Conservation (phyloP, 768 basidiomycete genomes). For the Terana coerulea region DNA sequence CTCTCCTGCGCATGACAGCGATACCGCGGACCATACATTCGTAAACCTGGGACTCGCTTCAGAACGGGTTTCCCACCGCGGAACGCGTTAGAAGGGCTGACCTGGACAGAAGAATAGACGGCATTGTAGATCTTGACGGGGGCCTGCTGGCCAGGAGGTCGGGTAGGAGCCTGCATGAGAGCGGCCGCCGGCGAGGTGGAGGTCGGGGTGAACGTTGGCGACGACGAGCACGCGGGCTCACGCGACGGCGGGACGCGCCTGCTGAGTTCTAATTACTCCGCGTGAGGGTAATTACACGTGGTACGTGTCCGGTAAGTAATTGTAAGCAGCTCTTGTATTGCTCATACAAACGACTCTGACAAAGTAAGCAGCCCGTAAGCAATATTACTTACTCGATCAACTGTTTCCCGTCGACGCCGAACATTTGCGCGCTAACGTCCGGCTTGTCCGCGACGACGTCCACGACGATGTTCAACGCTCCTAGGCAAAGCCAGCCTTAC, state of each 20-base stretch:
- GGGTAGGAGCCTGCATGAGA: constrained; percentile 26
- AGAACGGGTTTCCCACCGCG: constrained; percentile 8
- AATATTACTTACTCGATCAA: too few relatives aligned
- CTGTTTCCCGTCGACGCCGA: too few relatives aligned
- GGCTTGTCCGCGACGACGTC: background rate
- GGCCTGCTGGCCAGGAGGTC: constrained; percentile 31
- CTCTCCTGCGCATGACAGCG: constrained; percentile 95
- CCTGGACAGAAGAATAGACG: constrained; percentile 89
- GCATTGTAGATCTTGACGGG: constrained; percentile 89
- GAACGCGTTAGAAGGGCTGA: constrained; percentile 19
- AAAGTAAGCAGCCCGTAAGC: too few relatives aligned
- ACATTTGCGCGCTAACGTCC: too few relatives aligned
- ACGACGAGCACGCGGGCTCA: constrained; percentile 14
- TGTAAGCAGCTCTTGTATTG: background rate
- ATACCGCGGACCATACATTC: constrained; percentile 99
- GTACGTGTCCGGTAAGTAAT: constrained; percentile 5
- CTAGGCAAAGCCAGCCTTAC: constrained; percentile 70
- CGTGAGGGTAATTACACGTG: constrained; percentile 9
- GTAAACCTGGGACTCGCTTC: constrained; percentile 64
- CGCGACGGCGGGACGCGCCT: constrained; percentile 16
- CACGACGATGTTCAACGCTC: constrained; percentile 76
- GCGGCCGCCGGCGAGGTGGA: constrained; percentile 23
- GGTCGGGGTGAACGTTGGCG: constrained; percentile 10
- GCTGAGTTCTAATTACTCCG: constrained; percentile 14
- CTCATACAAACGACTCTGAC: too few relatives aligned